phyloP scores from a whole-genome alignment of 2,329 filamentous ascomycete species.

The Septoria linicola region DNA sequence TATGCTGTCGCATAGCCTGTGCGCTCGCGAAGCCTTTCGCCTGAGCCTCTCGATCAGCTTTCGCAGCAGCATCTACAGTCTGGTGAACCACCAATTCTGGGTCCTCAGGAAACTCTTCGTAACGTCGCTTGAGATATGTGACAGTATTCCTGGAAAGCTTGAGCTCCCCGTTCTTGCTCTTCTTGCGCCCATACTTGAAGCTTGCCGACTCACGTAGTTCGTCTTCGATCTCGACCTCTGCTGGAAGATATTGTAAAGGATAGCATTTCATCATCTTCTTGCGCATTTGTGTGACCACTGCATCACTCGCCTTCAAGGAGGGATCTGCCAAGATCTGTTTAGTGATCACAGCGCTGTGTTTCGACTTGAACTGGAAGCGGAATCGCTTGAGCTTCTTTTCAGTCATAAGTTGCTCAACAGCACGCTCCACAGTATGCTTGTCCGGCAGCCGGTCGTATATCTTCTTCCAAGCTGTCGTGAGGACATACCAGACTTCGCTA shows the following conservation, averaged over 20 bases:
- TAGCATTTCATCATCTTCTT: slow-evolving; percentile 50
- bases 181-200: slow-evolving; percentile 11
- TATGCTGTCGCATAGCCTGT: slow-evolving; percentile 13
- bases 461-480: slow-evolving; percentile 54
- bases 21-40: slow-evolving; percentile 15
- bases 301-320: slow-evolving; percentile 46
- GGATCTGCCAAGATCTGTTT: slow-evolving; percentile 52
- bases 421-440: slow-evolving; percentile 51
- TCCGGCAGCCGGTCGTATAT: slow-evolving; percentile 50
- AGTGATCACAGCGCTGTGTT: slow-evolving; percentile 50
- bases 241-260: slow-evolving; percentile 47
- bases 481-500: slow-evolving; percentile 56
- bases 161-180: slow-evolving; percentile 6
- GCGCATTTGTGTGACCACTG: slow-evolving; percentile 50
- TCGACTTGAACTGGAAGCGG: slow-evolving; percentile 52
- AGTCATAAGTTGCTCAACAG: slow-evolving; percentile 52
- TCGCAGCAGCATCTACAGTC: slow-evolving; percentile 15
- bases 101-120: slow-evolving; percentile 9
- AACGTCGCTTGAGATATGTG: slow-evolving; percentile 2
- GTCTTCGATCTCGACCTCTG: slow-evolving; percentile 42
- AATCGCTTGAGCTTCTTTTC: slow-evolving; percentile 53
- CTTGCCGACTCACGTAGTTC: slow-evolving; percentile 20
- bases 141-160: background rate
- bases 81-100: slow-evolving; percentile 14
- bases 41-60: slow-evolving; percentile 14